Percentiles rank a stretch among this genome's conserved stretches.
These are phyloP conservation scores for Boletus rex-veris DNA, from an alignment of 768 basidiomycete genomes.

Conservation along the genomic window DNA sequence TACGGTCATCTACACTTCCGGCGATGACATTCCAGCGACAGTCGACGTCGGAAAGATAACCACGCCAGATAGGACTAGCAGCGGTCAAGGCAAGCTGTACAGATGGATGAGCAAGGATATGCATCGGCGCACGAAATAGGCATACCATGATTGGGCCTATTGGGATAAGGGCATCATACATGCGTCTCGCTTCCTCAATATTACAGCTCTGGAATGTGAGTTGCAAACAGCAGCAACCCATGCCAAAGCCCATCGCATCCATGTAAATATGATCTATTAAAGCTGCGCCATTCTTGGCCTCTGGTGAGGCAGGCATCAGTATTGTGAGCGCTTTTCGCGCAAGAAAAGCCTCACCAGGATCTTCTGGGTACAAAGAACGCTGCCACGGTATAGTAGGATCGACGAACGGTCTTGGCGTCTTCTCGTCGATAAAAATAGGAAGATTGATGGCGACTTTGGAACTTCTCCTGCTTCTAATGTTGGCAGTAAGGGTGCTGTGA, in stretches of 20 bases:
- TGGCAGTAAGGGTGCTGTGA: conserved; percentile 90
- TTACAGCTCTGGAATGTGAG: conserved; percentile 97
- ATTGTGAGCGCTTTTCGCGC: conserved; percentile 3
- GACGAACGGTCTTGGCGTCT: conserved; percentile 85
- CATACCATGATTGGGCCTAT: conserved; percentile 91
- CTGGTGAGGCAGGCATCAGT: conserved; percentile 35
- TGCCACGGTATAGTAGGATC: conserved; percentile 92
- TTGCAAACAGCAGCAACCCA: conserved; percentile 98
- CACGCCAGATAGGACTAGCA: conserved; percentile 92
- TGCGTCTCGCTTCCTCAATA: conserved; percentile 83
- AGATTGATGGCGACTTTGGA: conserved; percentile 96
- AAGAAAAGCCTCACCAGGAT: conserved; percentile 54
- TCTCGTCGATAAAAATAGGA: conserved; percentile 84
- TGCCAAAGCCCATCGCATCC: conserved; percentile 99
- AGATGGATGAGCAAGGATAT: conserved; percentile 2
- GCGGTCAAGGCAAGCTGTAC: conserved; percentile 87
- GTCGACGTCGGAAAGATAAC: conserved; percentile 94
- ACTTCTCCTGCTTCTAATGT: conserved; percentile 85
- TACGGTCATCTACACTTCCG: conserved; percentile 97
- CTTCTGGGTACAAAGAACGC: conserved; percentile 78
- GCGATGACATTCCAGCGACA: conserved; percentile 99
- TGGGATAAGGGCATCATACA: conserved; percentile 96
- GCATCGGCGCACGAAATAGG: neutral
- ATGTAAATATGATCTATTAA: conserved; percentile 90
- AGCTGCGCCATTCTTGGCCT: conserved; percentile 89